Conservation (phyloP, 192 early-diverging fungal species). For the Nowakowskiella sp. region DNA sequence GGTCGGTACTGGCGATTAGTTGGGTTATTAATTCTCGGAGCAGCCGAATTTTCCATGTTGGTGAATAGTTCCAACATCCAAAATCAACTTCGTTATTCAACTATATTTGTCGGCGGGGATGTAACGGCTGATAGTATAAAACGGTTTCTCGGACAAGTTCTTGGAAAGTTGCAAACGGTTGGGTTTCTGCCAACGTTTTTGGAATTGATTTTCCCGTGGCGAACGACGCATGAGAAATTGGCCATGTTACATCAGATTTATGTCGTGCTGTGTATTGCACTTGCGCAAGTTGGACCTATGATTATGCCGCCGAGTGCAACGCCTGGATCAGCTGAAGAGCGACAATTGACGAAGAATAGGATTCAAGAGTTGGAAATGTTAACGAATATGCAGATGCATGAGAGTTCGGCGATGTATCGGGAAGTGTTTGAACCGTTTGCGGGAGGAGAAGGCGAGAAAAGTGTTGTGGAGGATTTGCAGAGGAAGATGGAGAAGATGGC, state of each 20-base stretch:
- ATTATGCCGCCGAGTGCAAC: too few relatives aligned
- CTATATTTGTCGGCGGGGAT: not conserved
- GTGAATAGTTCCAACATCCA: slow-evolving; percentile 8
- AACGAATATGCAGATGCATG: slow-evolving; percentile 26
- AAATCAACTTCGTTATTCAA: slow-evolving; percentile 5
- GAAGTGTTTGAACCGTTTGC: slow-evolving; percentile 28
- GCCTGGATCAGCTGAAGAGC: not conserved
- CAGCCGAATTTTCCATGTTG: slow-evolving; percentile 19
- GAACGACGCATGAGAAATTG: slow-evolving; percentile 31
- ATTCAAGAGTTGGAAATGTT: slow-evolving; percentile 29
- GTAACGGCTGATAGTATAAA: not conserved
- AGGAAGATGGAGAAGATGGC: slow-evolving; percentile 36
- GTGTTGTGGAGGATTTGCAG: too few relatives aligned
- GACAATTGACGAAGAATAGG: not conserved
- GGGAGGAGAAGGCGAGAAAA: slow-evolving; percentile 3
- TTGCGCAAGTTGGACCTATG: slow-evolving; percentile 40
- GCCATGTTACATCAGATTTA: slow-evolving; percentile 38
- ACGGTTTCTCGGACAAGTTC: not conserved
- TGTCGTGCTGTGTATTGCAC: slow-evolving; percentile 29
- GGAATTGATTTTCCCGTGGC: slow-evolving; percentile 19
- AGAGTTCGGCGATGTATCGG: slow-evolving; percentile 12
- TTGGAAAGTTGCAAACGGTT: not conserved
- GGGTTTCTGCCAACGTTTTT: slow-evolving; percentile 5
- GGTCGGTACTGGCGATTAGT: slow-evolving; percentile 39
- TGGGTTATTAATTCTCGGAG: slow-evolving; percentile 17